phyloP scores from a whole-genome alignment of 1,284 basidiomycete species.

The Melampsora americana region DNA sequence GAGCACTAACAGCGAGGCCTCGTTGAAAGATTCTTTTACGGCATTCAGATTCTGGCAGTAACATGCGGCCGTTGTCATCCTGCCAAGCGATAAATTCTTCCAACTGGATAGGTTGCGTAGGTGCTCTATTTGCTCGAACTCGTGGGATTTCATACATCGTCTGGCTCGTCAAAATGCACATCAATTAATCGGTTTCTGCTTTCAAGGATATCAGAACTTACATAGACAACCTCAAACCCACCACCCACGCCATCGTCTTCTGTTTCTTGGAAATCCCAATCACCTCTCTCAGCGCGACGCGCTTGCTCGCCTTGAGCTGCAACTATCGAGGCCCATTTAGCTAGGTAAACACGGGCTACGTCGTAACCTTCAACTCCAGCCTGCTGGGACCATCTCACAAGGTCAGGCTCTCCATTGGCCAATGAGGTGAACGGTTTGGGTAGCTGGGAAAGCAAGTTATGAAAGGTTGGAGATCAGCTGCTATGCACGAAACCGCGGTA shows the following conservation, averaged over 20 bases:
- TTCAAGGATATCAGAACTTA: not conserved
- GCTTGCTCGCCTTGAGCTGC: slow-evolving; percentile 57
- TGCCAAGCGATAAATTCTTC: slow-evolving; percentile 71
- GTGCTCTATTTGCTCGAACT: slow-evolving; percentile 68
- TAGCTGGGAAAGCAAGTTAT: slow-evolving; percentile 15
- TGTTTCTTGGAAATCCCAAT: slow-evolving; percentile 34
- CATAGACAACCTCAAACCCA: slow-evolving; percentile 39
- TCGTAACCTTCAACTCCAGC: slow-evolving; percentile 63
- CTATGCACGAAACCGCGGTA: no score
- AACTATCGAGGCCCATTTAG: slow-evolving; percentile 91
- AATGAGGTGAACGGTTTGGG: slow-evolving; percentile 37
- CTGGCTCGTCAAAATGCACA: slow-evolving; percentile 57
- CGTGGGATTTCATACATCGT: slow-evolving; percentile 71
- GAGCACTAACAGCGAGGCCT: slow-evolving; percentile 63
- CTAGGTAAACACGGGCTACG: slow-evolving; percentile 89
- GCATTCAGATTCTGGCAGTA: slow-evolving; percentile 67
- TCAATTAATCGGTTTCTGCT: not conserved
- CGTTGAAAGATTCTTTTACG: slow-evolving; percentile 68
- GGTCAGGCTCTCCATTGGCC: slow-evolving; percentile 41
- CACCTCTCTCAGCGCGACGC: slow-evolving; percentile 41
- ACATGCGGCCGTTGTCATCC: slow-evolving; percentile 65
- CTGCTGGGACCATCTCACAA: slow-evolving; percentile 46
- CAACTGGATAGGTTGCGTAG: slow-evolving; percentile 66
- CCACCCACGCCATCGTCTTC: slow-evolving; percentile 10
- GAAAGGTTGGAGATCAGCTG: not conserved